A percentile compares a stretch with the other conserved stretches of the same genome.
Evolutionary conservation across 192 early-diverging fungal genomes (phyloP).

Genomic region (Haplosporangium gracile): DNA sequence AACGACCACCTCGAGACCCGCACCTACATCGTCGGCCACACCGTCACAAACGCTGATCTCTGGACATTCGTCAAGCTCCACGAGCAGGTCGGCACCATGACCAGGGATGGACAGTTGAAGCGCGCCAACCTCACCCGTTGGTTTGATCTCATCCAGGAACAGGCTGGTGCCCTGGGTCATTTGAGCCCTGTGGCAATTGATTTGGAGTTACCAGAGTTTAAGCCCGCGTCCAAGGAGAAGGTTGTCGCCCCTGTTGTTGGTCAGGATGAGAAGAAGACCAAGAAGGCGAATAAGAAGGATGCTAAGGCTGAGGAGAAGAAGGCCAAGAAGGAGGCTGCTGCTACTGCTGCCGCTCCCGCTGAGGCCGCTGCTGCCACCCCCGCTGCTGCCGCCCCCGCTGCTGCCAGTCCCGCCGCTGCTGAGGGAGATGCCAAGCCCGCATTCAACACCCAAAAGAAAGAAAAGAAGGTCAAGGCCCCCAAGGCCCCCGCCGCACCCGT

Average conservation of each 20-base stretch:
- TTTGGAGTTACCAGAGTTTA: slow-evolving; percentile 61
- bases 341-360: slow-evolving; percentile 36
- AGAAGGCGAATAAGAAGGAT: slow-evolving; percentile 52
- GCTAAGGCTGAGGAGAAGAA: slow-evolving; percentile 68
- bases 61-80: slow-evolving; percentile 76
- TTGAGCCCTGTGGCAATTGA: slow-evolving; percentile 66
- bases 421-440: slow-evolving; percentile 43
- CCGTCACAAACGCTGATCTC: slow-evolving; percentile 74
- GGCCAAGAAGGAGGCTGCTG: slow-evolving; percentile 50
- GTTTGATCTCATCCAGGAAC: slow-evolving; percentile 86
- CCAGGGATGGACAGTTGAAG: slow-evolving; percentile 69
- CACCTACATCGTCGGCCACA: slow-evolving; percentile 78
- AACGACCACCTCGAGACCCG: slow-evolving; percentile 73
- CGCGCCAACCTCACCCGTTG: slow-evolving; percentile 76
- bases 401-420: slow-evolving; percentile 25
- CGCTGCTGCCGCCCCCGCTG: slow-evolving; percentile 41
- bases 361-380: slow-evolving; percentile 26
- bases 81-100: slow-evolving; percentile 64
- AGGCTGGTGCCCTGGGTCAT: slow-evolving; percentile 62
- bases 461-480: slow-evolving; percentile 71
- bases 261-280: slow-evolving; percentile 54
- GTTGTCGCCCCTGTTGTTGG: slow-evolving; percentile 22
- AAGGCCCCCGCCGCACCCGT: slow-evolving; percentile 61
- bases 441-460: slow-evolving; percentile 70
- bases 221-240: slow-evolving; percentile 61